phyloP scores from a whole-genome alignment of 768 basidiomycete species.

The Xerocomellus chrysenteron region DNA sequence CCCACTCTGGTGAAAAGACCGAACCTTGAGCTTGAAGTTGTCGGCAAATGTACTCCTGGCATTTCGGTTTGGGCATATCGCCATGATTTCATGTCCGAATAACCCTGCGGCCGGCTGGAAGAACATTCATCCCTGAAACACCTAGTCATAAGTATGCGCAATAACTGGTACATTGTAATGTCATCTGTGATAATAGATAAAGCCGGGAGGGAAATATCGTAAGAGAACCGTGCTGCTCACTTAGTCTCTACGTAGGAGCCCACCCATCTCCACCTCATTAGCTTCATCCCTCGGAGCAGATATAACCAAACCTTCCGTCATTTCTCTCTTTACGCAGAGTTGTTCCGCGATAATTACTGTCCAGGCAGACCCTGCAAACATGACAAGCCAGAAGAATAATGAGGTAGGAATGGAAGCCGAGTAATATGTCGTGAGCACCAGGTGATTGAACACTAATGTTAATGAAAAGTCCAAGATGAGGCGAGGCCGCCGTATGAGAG shows the following conservation, averaged over 20 bases:
- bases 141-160: conserved; percentile 13
- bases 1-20: background rate
- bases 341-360: conserved; percentile 87
- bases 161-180: conserved; percentile 24
- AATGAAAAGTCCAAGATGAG: conserved; percentile 93
- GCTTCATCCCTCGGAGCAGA: conserved; percentile 41
- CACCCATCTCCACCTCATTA: conserved; percentile 58
- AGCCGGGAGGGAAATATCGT: background rate
- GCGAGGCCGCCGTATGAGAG: conserved; percentile 86
- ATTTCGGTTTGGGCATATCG: background rate
- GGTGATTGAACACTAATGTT: conserved; percentile 88
- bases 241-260: conserved; percentile 56
- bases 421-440: conserved; percentile 90
- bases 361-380: conserved; percentile 66
- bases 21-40: conserved; percentile 17
- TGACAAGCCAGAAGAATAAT: conserved; percentile 87
- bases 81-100: conserved; percentile 3
- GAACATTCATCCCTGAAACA: conserved; percentile 14
- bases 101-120: conserved; percentile 1
- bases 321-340: conserved; percentile 85
- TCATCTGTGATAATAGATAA: conserved; percentile 14
- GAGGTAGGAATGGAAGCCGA: conserved; percentile 72
- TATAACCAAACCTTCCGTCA: conserved; percentile 77
- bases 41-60: conserved; percentile 1
- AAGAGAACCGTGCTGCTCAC: conserved; percentile 38